Base-by-base conservation (phyloP, 2,329 filamentous ascomycete species). In the Metarhizium album region DNA sequence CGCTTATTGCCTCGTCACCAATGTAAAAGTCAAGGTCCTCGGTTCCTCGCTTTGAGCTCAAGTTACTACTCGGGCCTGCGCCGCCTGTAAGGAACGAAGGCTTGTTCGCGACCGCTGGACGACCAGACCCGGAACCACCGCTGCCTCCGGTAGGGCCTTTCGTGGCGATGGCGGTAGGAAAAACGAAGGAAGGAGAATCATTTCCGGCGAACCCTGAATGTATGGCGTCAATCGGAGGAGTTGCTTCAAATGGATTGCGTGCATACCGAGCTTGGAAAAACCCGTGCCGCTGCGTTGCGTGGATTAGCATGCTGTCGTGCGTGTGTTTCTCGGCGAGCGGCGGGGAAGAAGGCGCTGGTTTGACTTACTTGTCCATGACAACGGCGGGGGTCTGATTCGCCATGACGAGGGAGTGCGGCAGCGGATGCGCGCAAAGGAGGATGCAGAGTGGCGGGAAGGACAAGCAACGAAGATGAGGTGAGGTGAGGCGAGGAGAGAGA, bases 331-430 rank as follows among this genome's bases (percentile, higher is more conserved):
- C 42, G 54, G 55, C 54, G 59, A 58, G 58, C 53, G 53, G 60
- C 57, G 65, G 48, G 46, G 29, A 42, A 42, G 62, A 63, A 56
- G 64, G 61, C 58, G 64, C n/a, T 68, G 55, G 64, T 79, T 87
- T 73, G 64, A 80, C 89, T 74, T 85, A 96, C 93, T 98, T 98
- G 93, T 98, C 93, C 91, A 98, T 98, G 89, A 98, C 93, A 96
- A 98, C 93, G 87, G 93, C 93, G 64, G 93, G 93, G 69, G 93
- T 97, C 83, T 97, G 91, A 75, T 87, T 86, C 68, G 93, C 91
- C 93, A 98, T 98, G 61, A 53, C 62, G 62, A 57, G 48, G 51
- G 52, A 51, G 47, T 54, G 59, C 57, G 59, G 57, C 58, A 55
- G 52, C 53, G 42, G 35, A 49, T 53, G 55, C 59, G 59, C 59